Percentiles rank a stretch among this genome's conserved stretches.
Conservation (phyloP, 1,284 basidiomycete species). For the Pisolithus thermaeus region DNA sequence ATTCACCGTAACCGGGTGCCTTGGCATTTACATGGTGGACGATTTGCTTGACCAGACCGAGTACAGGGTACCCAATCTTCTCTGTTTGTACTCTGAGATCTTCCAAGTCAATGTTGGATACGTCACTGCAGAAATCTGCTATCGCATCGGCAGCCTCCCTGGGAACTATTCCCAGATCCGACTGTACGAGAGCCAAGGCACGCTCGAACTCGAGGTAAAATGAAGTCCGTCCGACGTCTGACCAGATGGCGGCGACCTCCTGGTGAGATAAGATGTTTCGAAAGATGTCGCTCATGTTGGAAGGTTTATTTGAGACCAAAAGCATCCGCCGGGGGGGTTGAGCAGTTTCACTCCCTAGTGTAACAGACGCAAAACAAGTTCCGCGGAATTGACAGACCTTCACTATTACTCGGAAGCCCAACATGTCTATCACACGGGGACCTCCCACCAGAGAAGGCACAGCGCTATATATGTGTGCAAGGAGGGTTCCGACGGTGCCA, state of each 20-base stretch:
- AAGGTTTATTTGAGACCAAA: too few relatives aligned
- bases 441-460: too few relatives aligned
- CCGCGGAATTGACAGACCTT: too few relatives aligned
- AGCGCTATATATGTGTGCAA: too few relatives aligned
- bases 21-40: conserved; percentile 32
- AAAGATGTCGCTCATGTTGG: conserved; percentile 21
- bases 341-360: too few relatives aligned
- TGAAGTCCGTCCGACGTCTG: conserved; percentile 31
- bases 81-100: conserved; percentile 34
- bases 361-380: too few relatives aligned
- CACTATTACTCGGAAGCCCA: too few relatives aligned
- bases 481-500: too few relatives aligned
- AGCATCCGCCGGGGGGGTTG: too few relatives aligned
- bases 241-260: conserved; percentile 34
- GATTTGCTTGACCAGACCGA: conserved; percentile 38
- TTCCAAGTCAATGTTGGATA: conserved; percentile 33
- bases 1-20: conserved; percentile 35
- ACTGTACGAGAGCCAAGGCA: conserved; percentile 34
- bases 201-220: conserved; percentile 38
- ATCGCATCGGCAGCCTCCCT: conserved; percentile 31
- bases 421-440: too few relatives aligned
- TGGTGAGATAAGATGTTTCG: conserved; percentile 35
- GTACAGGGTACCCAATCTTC: conserved; percentile 38
- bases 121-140: conserved; percentile 24
- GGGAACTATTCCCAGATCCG: conserved; percentile 34